Evolutionary conservation across 2,329 filamentous ascomycete genomes (phyloP), one percentile per base, ranked within the genome.

Genomic region (Clonostachys rosea): DNA sequence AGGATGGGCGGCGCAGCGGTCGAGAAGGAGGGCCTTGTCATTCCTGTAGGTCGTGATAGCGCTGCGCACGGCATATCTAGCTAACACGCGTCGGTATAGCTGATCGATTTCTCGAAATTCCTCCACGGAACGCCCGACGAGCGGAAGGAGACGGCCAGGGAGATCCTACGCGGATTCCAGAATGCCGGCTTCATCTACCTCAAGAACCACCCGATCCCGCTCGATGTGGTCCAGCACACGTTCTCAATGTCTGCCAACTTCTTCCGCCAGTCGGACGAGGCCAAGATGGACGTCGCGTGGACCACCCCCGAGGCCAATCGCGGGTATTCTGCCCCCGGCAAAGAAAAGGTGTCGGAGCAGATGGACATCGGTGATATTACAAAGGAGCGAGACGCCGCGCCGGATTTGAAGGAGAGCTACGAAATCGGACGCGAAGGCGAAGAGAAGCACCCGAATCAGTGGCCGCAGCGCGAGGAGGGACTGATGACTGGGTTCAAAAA

Each of bases 151-250:
- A 83, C 87, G 2, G 91, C 90, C 18, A 67, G 81, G 45, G 81
- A 86, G 39, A 84, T 96, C 55, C 82, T 92, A 12, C 62, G 81
- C 46, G 91, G 89, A 40, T 95, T 96, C 71, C 87, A 91, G 58
- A 85, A 79, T 2, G 87, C 91, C 4, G 91, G 91, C 48, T 96
- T 96, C 73, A 80, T 96, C 60, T 96, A 96, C 67, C 80, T 95
- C 37, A 84, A 84, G 56, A 88, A 92, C 65, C 84, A 92, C 54
- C 80, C 86, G 37, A 86, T 96, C 50, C 67, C 83, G 0, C 58
- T 77, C 5, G 69, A 77, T 9, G 75, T 76, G 9, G 69, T 90
- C 12, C 64, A 76, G 49, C 66, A 76, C 48, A 77, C 86, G 50
- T 95, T 94, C 62, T 62, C 71, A 50, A 74, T 76, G 47, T 91